Evolutionary conservation across 345 rosid species (phyloP).

Genomic region (Syzygium aqueum): DNA sequence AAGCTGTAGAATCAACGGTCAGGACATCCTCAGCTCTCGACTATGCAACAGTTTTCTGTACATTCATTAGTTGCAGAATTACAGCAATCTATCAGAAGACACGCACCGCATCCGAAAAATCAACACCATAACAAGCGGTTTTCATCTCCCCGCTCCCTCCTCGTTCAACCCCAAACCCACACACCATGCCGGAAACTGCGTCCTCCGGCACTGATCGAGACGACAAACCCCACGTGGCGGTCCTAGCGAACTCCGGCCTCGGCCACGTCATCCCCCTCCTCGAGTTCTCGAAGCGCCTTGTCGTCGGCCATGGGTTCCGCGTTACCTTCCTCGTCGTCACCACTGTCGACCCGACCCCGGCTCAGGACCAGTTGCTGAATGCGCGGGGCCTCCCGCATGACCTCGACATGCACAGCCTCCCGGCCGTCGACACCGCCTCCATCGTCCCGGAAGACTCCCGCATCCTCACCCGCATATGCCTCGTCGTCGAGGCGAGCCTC

Average conservation of each 20-base stretch:
- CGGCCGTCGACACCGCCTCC: slow-evolving; percentile 15
- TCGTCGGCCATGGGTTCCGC: slow-evolving; percentile 9
- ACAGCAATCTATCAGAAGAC: too few species aligned
- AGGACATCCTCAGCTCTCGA: too few species aligned
- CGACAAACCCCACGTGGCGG: slow-evolving; percentile 10
- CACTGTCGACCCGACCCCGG: slow-evolving; percentile 7
- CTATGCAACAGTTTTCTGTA: too few species aligned
- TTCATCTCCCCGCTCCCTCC: neutral
- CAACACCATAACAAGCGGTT: neutral
- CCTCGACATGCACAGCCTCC: slow-evolving; percentile 16
- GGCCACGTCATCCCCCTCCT: slow-evolving; percentile 36
- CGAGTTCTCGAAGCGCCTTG: slow-evolving; percentile 24
- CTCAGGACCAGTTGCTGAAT: slow-evolving; percentile 9
- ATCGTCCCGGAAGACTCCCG: slow-evolving; percentile 4
- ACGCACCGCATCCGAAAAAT: neutral
- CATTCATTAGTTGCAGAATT: too few species aligned
- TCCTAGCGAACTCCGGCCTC: slow-evolving; percentile 24
- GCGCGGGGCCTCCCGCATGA: slow-evolving; percentile 8
- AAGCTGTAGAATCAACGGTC: too few species aligned
- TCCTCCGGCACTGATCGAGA: neutral
- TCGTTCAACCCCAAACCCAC: neutral
- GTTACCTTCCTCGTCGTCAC: slow-evolving; percentile 21
- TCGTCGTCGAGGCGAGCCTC: slow-evolving; percentile 16
- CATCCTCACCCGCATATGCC: slow-evolving; percentile 2
- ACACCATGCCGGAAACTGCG: neutral